Conservation (phyloP, 805 yeast species). For the Cephaloascus albidus region DNA sequence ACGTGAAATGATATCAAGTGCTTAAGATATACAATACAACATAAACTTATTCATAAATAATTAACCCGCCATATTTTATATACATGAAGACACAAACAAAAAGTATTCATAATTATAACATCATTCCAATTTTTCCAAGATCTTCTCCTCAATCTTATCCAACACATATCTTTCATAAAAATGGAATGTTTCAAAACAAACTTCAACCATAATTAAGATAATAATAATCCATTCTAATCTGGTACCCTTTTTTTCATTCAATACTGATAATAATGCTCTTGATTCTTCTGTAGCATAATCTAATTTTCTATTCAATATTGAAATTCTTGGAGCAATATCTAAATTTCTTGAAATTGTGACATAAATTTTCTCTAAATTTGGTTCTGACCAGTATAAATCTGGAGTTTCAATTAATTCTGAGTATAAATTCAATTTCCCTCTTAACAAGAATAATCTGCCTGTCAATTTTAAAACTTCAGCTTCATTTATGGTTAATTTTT, state of each 20-base stretch:
- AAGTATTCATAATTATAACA: too few species aligned
- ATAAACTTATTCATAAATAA: too few species aligned
- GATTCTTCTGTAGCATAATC: conserved; percentile 91
- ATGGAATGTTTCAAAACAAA: conserved; percentile 70
- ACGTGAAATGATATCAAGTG: too few species aligned
- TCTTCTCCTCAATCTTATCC: background rate
- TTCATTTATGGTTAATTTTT: conserved; percentile 36
- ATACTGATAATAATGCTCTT: conserved; percentile 61
- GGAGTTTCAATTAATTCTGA: conserved; percentile 89
- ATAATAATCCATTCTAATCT: conserved; percentile 86
- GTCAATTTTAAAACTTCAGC: conserved; percentile 59
- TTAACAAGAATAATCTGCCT: conserved; percentile 62
- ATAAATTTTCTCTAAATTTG: conserved; percentile 71
- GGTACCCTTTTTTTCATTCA: conserved; percentile 69
- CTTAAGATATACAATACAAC: too few species aligned
- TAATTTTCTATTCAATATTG: conserved; percentile 72
- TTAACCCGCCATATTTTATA: too few species aligned
- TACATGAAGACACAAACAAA: too few species aligned
- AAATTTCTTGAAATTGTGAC: conserved; percentile 58
- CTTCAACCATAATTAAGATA: conserved; percentile 74
- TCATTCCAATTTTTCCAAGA: too few species aligned
- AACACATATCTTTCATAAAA: conserved; percentile 44
- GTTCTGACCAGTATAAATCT: conserved; percentile 89
- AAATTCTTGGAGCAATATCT: conserved; percentile 71
- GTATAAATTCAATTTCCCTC: conserved; percentile 80